Evolutionary conservation across 805 yeast species (phyloP), one percentile per base, ranked within the genome.

Genomic region (Starmerella floris): DNA sequence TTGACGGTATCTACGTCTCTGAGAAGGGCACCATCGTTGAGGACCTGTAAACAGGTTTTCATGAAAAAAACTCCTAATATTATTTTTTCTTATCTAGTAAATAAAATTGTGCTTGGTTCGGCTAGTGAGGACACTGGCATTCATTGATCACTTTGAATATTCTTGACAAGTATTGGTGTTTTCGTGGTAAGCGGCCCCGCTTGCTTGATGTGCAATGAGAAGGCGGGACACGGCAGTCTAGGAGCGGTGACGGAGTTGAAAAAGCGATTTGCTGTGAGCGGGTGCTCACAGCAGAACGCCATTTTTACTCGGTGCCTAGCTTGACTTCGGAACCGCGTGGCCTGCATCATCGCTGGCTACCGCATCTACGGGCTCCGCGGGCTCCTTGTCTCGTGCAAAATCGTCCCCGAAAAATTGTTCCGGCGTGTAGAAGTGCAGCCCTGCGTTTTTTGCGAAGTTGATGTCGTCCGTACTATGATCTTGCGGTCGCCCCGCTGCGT

Each of bases 1-100:
- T 91, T 77, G 98, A 93, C 72, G 99, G 99, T 85, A 87, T 88
- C 74, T 88, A 88, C 71, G 98, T 88, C 62, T 87, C 96, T 58
- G 93, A 82, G 74, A 82, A 81, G 73, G 94, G 95, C 64, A 73
- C 73, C 67, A 74, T 88, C 65, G 81, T 70, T 54, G 83, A 78
- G 66, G 87, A 79, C 37, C 57, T 52, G 38, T 51, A 53, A 50
- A 21, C 32, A 17, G 10, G 16, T n/a, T 13, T 23, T 21, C n/a
- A 20, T 36, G 10, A 28, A 17, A 26, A 30, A 19, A 8, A 17
- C 10, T 37, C 21, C 25, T 38, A 35, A 30, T 31, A n/a, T 39
- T 42, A 47, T 28, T 45, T 32, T 35, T 16, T 35, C 17, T n/a
- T 27, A 36, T 11, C 17, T 41, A 35, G 31, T 44, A 44, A 44